Base-by-base conservation (phyloP, 352 stramenopile species). In the Thalassiosira ordinaria region DNA sequence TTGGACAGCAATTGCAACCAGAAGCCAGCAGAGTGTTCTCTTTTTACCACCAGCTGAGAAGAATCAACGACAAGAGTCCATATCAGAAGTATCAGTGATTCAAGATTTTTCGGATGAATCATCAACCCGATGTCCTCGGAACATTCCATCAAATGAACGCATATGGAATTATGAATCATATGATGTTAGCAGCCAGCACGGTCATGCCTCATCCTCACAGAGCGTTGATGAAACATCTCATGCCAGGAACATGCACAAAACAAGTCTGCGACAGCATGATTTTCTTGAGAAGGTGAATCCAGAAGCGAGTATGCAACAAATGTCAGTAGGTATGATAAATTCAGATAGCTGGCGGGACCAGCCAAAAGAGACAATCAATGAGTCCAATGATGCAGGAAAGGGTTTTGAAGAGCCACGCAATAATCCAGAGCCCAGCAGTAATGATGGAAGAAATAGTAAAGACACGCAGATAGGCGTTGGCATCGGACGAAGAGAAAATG, bases 131-230 rank as follows among this genome's bases (percentile, higher is more conserved):
- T 64, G 49, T n/a, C 16, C 33, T 53, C 59, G 67, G n/a, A 59
- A 74, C 16, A 27, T 84, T 18, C 60, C 75, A 55, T 61, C 75
- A 0, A 27, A 27, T 52, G 56, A 77, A 53, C 79, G 75, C 68
- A 83, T 80, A 64, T 87, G 79, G 79, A 29, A 79, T 33, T 41
- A 72, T 65, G 61, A 55, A 63, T 46, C 20, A 73, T 6, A 57
- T 13, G 18, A 52, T 61, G 18, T 16, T 51, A 52, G 11, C n/a
- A 55, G 51, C 14, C 39, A 41, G 33, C 46, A 8, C 4, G 22
- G 22, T 26, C 18, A 52, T n/a, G n/a, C n/a, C n/a, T n/a, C n/a
- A n/a, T n/a, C n/a, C n/a, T n/a, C n/a, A n/a, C n/a, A n/a, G n/a
- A n/a, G n/a, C n/a, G n/a, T n/a, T n/a, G n/a, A n/a, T n/a, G n/a